phyloP scores from a whole-genome alignment of 1,284 basidiomycete genomes.

The Trichosporon sp. region DNA sequence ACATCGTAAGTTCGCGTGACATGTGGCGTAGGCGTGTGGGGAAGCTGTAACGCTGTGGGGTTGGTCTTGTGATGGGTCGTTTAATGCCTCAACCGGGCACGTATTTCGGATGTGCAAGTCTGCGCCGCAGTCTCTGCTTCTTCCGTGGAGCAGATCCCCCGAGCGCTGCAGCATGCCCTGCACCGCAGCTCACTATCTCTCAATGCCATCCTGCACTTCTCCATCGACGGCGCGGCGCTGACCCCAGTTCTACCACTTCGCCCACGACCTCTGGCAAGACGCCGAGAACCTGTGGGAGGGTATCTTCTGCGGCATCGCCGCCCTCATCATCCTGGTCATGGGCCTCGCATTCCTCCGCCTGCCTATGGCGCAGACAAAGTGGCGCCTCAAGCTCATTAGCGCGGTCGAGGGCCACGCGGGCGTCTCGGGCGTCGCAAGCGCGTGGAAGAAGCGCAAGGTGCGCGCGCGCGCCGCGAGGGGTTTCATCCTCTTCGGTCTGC shows the following conservation, averaged over 20 bases:
- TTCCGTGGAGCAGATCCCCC: neutral
- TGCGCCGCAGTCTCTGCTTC: neutral
- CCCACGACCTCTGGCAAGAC: slow-evolving; percentile 58
- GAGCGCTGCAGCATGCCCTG: neutral
- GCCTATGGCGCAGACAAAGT: slow-evolving; percentile 77
- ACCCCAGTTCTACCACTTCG: slow-evolving; percentile 57
- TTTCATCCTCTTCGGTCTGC: slow-evolving; percentile 74
- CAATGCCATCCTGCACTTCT: neutral
- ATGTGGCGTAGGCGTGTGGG: neutral
- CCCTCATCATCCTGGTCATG: slow-evolving; percentile 61
- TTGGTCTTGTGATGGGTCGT: neutral
- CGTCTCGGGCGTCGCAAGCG: slow-evolving; percentile 3
- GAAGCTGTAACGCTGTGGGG: neutral
- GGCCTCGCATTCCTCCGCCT: slow-evolving; percentile 74
- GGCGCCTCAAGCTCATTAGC: slow-evolving; percentile 77
- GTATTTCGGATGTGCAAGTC: too few relatives aligned
- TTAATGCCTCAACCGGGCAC: neutral
- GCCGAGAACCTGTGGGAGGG: slow-evolving; percentile 39
- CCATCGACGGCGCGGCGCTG: neutral
- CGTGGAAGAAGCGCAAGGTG: slow-evolving; percentile 17
- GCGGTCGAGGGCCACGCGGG: slow-evolving; percentile 64
- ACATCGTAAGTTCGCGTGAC: slow-evolving; percentile 45
- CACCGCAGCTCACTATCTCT: neutral
- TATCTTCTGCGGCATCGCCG: slow-evolving; percentile 74
- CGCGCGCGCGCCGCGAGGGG: slow-evolving; percentile 32